phyloP scores from a whole-genome alignment of 257 asterid species.

The Haberlea rhodopensis region DNA sequence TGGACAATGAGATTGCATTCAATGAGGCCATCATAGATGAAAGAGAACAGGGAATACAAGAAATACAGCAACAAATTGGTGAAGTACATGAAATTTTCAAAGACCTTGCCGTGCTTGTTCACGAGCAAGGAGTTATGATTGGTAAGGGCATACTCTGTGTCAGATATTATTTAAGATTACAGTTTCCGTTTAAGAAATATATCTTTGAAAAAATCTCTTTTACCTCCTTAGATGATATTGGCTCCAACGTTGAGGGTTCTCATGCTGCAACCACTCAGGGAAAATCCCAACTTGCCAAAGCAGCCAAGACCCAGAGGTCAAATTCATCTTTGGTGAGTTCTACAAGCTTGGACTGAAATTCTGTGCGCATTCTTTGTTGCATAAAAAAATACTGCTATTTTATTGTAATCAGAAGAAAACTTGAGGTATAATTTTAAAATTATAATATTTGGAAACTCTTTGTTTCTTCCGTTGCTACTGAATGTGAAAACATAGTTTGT shows the following conservation, averaged over 20 bases:
- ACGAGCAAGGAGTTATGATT: slow-evolving; percentile 54
- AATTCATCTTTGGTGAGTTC: slow-evolving; percentile 49
- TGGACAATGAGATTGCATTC: slow-evolving; percentile 43
- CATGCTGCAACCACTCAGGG: slow-evolving; percentile 47
- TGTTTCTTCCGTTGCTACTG: not conserved
- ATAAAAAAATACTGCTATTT: not conserved
- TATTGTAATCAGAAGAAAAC: not conserved
- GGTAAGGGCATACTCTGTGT: slow-evolving; percentile 33
- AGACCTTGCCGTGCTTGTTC: slow-evolving; percentile 54
- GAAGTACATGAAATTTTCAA: slow-evolving; percentile 58
- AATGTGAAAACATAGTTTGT: not conserved
- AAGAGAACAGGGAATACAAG: slow-evolving; percentile 56
- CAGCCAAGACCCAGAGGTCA: slow-evolving; percentile 50
- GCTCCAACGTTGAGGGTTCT: slow-evolving; percentile 45
- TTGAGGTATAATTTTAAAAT: not conserved
- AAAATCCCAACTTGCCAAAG: slow-evolving; percentile 43
- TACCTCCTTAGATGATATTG: slow-evolving; percentile 40
- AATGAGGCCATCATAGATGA: slow-evolving; percentile 61
- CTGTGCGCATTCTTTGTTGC: not conserved
- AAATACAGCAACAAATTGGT: slow-evolving; percentile 51
- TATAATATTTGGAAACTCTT: not conserved
- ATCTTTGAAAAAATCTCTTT: slow-evolving; percentile 6
- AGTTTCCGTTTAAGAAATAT: not conserved
- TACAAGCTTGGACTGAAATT: not conserved
- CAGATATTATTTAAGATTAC: not conserved